These are phyloP conservation scores for Metschnikowia lunata DNA, from an alignment of 805 yeast species.

Conservation along the genomic window DNA sequence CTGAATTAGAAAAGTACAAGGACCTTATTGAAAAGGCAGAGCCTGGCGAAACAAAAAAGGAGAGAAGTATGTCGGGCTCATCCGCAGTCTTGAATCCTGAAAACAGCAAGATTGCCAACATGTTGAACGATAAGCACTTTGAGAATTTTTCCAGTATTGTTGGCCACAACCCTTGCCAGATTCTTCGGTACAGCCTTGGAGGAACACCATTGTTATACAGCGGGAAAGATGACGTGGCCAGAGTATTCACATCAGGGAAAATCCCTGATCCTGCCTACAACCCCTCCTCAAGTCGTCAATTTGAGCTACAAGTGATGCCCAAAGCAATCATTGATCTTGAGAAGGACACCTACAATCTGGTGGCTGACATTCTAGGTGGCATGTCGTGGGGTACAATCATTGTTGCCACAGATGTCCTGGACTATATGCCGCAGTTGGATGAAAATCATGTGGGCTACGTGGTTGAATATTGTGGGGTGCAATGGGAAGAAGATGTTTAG, in stretches of 20 bases:
- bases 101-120: conserved; percentile 37
- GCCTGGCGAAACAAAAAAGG: conserved; percentile 19
- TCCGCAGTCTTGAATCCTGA: conserved; percentile 18
- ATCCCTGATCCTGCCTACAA: conserved; percentile 61
- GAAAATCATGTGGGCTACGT: conserved; percentile 70
- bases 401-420: conserved; percentile 72
- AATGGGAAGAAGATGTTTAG: conserved; percentile 62
- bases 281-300: conserved; percentile 55
- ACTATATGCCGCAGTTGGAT: conserved; percentile 54
- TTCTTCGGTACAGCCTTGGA: conserved; percentile 76
- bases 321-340: conserved; percentile 83
- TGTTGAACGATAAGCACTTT: conserved; percentile 72
- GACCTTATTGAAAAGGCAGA: conserved; percentile 50
- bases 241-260: conserved; percentile 33
- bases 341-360: conserved; percentile 26
- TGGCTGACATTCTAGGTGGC: conserved; percentile 54
- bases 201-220: conserved; percentile 77
- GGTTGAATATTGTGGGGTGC: conserved; percentile 79
- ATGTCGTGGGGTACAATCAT: conserved; percentile 98
- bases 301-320: conserved; percentile 94
- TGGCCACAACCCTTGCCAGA: conserved; percentile 81
- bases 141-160: conserved; percentile 72
- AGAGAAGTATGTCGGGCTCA: conserved; percentile 14
- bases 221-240: conserved; percentile 51
- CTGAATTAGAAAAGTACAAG: conserved; percentile 45